Base-by-base conservation (phyloP, 306 rosid species). In the Lablab purpureus region DNA sequence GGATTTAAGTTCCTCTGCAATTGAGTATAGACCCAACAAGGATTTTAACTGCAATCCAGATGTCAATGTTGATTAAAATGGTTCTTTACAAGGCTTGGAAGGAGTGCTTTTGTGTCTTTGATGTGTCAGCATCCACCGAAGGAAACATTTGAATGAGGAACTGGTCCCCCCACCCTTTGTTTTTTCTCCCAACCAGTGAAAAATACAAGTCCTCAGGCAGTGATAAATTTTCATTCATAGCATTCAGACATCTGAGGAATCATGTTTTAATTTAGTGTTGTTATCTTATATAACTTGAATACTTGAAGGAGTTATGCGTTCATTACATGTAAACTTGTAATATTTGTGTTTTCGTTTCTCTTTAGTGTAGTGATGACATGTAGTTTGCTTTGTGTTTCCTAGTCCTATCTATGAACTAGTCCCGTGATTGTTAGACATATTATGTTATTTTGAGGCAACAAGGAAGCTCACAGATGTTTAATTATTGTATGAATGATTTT, bases 41-140 rank as follows among this genome's bases (percentile, higher is more conserved):
- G 88, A 82, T 85, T 72, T 79, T 63, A 78, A 74, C 62, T 65
- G 74, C 82, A 78, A 83, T 77, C 82, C 85, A 37, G 84, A 84
- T 86, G 80, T 60, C 25, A 86, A 90, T 59, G 87, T 74, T 72
- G 77, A 90, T 79, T 83, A 63, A 79, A 59, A 54, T 52, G 67
- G 86, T 64, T 71, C 90, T 76, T 46, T 81, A 59, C 81, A 67
- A 86, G 56, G 71, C 70, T 64, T 77, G 47, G 50, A 4, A 79
- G 47, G 58, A 77, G 82, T 68, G 77, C 36, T 78, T 46, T 71
- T 75, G 71, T 37, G 56, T 27, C 19, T 10, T n/a, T 54, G 71
- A 74, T 52, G 65, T 62, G 73, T 69, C 58, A 51, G n/a, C 67
- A 65, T 82, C 41, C 68, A 28, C 46, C 40, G 41, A 74, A 69